Evolutionary conservation across 495 filamentous ascomycete species (phyloP).

Genomic region (Hyphodiscus hymeniophilus): DNA sequence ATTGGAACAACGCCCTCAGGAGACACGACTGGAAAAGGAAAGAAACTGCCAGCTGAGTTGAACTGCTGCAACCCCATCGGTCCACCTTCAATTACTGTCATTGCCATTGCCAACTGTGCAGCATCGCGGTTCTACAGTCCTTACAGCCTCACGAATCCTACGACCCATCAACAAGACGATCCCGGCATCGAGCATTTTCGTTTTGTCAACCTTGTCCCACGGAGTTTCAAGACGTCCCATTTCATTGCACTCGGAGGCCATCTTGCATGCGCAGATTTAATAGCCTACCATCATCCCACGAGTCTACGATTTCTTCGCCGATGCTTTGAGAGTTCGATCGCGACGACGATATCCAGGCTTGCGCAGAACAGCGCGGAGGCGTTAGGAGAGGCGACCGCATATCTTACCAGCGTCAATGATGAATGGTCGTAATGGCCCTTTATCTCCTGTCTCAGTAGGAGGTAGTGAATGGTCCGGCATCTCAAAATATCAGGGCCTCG

Average conservation of each 20-base stretch:
- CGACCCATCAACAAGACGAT: background rate
- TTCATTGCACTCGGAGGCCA: slow-evolving; percentile 7
- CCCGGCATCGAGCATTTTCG: slow-evolving; percentile 2
- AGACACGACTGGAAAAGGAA: background rate
- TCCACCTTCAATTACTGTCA: background rate
- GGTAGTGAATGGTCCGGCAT: slow-evolving; percentile 85
- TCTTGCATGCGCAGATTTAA: slow-evolving; percentile 3
- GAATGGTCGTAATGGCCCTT: slow-evolving; percentile 55
- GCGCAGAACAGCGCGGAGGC: slow-evolving; percentile 1
- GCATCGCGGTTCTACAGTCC: slow-evolving; percentile 19
- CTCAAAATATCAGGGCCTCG: slow-evolving; percentile 54
- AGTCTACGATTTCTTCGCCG: slow-evolving; percentile 7
- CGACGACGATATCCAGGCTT: slow-evolving; percentile 11
- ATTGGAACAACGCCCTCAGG: background rate
- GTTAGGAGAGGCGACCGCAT: slow-evolving; percentile 3
- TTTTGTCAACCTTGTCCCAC: slow-evolving; percentile 18
- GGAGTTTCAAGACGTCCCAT: slow-evolving; percentile 17
- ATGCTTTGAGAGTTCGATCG: slow-evolving; percentile 12
- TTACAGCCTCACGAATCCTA: slow-evolving; percentile 10
- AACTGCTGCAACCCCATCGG: background rate
- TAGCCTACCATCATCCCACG: background rate
- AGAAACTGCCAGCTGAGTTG: background rate
- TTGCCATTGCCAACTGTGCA: slow-evolving; percentile 11
- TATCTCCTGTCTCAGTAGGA: slow-evolving; percentile 75
- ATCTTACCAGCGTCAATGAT: slow-evolving; percentile 29